Base-by-base conservation (phyloP, 2,329 filamentous ascomycete species). In the Aspergillus fructus region DNA sequence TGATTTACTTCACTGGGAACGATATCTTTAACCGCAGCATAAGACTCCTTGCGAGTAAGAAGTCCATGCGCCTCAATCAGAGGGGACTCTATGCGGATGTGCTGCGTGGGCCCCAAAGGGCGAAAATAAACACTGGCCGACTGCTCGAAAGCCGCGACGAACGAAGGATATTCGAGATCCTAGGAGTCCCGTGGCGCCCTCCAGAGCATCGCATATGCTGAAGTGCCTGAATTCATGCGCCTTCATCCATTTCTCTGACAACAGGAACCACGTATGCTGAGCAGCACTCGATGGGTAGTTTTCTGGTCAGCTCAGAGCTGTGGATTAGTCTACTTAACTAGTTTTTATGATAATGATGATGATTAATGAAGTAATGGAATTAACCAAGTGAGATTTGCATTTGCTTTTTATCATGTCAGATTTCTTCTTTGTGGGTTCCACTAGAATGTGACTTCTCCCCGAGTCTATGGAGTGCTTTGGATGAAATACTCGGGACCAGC, bases 1-100 rank as follows among this genome's bases (percentile, higher is more conserved):
- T 97, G 60, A 83, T 97, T n/a, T 97, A 97, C 70, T 97, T 97
- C 68, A 97, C 93, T 0, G 93, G 93, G 1, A 94, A 97, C 64
- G 93, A 96, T 70, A 89, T 96, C 34, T 97, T 97, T 77, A 97
- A 97, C 72, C 81, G 93, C 15, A 96, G 90, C 68, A 84, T 97
- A 71, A 79, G 93, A 62, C 75, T 96, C 15, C 73, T 97, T 62
- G 91, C 92, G 13, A 85, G 86, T 40, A 91, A 86, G 74, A 94
- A 90, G 75, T 85, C 86, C 0, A 92, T 96, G 90, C 78, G 89
- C 50, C 71, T 97, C 54, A 97, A 96, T 65, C 93, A 97, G 74
- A 80, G 83, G 30, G 93, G 92, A 0, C 71, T 97, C 55, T 96
- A 88, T 66, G 83, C 80, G 64, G 83, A 91, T 71, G 86, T 90